phyloP scores from a whole-genome alignment of 495 filamentous ascomycete species.

The Podospora pseudoanserina region DNA sequence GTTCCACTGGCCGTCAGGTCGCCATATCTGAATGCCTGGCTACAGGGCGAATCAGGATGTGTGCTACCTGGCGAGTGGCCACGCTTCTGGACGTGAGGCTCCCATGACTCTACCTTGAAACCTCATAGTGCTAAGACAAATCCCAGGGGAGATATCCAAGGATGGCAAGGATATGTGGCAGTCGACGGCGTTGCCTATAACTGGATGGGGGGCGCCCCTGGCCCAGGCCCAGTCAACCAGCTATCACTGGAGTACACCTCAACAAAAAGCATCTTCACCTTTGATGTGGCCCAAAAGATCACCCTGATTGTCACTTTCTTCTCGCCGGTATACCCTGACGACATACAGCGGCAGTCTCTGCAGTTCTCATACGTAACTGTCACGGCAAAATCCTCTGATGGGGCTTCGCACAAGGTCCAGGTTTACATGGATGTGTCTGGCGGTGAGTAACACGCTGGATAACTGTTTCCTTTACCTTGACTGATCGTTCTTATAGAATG shows the following conservation, averaged over 20 bases:
- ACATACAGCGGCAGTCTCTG: slow-evolving; percentile 78
- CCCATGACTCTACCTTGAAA: neutral
- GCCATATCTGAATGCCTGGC: slow-evolving; percentile 33
- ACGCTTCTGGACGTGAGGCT: slow-evolving; percentile 29
- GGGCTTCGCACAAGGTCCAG: slow-evolving; percentile 63
- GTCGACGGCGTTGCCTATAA: slow-evolving; percentile 52
- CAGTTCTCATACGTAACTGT: slow-evolving; percentile 83
- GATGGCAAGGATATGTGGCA: slow-evolving; percentile 67
- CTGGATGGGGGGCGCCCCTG: slow-evolving; percentile 60
- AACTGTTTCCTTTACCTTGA: slow-evolving; percentile 23
- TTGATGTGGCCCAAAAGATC: slow-evolving; percentile 61
- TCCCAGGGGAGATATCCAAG: slow-evolving; percentile 67
- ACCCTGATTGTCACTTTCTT: slow-evolving; percentile 78
- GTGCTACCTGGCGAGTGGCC: slow-evolving; percentile 31
- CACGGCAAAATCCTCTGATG: slow-evolving; percentile 52
- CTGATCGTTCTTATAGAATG: slow-evolving; percentile 37
- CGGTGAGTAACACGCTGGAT: slow-evolving; percentile 49
- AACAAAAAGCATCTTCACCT: slow-evolving; percentile 80
- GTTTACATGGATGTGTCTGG: slow-evolving; percentile 86
- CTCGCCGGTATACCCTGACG: slow-evolving; percentile 82
- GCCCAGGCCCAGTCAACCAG: slow-evolving; percentile 46
- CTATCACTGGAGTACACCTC: slow-evolving; percentile 72
- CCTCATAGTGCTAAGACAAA: slow-evolving; percentile 12
- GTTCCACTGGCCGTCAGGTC: slow-evolving; percentile 31
- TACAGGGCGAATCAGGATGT: slow-evolving; percentile 26